Percentiles rank a stretch among this genome's conserved stretches.
phyloP scores from a whole-genome alignment of 352 stramenopile species.

The Pythium dissotocum region DNA sequence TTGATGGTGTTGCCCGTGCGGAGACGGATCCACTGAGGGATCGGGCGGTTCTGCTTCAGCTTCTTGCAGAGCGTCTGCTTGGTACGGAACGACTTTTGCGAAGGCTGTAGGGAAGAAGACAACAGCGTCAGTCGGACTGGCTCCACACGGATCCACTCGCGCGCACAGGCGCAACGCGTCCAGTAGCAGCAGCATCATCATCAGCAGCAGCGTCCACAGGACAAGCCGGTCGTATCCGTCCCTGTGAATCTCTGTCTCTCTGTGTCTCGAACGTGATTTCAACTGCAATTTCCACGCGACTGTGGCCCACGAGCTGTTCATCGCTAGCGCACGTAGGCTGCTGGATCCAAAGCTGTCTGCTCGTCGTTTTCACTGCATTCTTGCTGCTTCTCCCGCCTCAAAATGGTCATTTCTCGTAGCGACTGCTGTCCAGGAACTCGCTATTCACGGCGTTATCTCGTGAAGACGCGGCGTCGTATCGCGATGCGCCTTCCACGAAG shows the following conservation, averaged over 20 bases:
- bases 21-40: slow-evolving; percentile 99
- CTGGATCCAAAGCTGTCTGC: neutral
- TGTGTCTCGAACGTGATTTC: neutral
- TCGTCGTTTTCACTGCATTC: neutral
- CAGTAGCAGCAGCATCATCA: too few relatives aligned
- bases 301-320: neutral
- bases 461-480: neutral
- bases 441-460: neutral
- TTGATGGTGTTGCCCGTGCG: slow-evolving; percentile 99
- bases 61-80: slow-evolving; percentile 99
- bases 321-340: too few relatives aligned
- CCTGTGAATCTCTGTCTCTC: neutral
- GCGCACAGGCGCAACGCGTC: too few relatives aligned
- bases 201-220: neutral
- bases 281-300: neutral
- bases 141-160: neutral
- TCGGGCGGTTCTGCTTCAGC: slow-evolving; percentile 99
- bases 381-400: neutral
- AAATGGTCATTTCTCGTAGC: neutral
- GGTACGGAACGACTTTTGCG: slow-evolving; percentile 99
- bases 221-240: neutral
- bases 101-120: slow-evolving; percentile 79
- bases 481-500: neutral
- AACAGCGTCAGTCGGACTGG: slow-evolving; percentile 6
- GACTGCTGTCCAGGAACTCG: neutral